Conservation (phyloP, 2,329 filamentous ascomycete species). For the Elsinoe necatrix region DNA sequence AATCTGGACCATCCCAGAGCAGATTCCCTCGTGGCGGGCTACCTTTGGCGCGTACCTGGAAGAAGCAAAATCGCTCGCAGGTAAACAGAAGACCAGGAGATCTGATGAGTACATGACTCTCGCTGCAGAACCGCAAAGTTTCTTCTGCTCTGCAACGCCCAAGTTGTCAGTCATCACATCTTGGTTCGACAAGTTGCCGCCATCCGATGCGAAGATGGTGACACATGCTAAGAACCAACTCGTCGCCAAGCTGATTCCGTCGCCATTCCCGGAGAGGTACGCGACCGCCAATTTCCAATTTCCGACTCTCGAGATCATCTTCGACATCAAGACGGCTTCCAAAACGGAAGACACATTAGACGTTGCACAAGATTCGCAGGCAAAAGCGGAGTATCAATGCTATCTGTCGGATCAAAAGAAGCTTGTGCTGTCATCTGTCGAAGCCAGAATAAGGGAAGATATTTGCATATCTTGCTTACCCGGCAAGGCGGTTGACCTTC, state of each 20-base stretch:
- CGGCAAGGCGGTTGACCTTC: slow-evolving; percentile 13
- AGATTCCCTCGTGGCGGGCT: background rate
- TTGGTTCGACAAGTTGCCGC: background rate
- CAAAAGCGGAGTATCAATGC: background rate
- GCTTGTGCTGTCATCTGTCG: slow-evolving; percentile 8
- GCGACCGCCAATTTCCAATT: background rate
- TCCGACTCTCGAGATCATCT: slow-evolving; percentile 7
- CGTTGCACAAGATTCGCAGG: background rate
- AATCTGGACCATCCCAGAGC: background rate
- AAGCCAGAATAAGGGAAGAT: slow-evolving; percentile 5
- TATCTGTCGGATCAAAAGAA: background rate
- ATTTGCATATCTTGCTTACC: slow-evolving; percentile 12
- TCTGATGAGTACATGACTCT: background rate
- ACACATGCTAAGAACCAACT: background rate
- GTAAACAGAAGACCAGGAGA: background rate
- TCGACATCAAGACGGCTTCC: background rate
- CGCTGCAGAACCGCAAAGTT: background rate
- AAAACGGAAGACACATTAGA: background rate
- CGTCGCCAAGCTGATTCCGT: slow-evolving; percentile 16
- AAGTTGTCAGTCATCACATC: background rate
- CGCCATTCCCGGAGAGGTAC: slow-evolving; percentile 7
- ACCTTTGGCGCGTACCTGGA: background rate
- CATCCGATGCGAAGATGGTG: background rate
- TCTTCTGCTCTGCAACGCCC: background rate
- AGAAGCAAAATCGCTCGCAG: background rate